Percentiles rank a stretch among this genome's conserved stretches.
These are phyloP conservation scores for Scolecobasidium constrictum DNA, from an alignment of 2,329 filamentous ascomycete genomes.

Conservation along the genomic window DNA sequence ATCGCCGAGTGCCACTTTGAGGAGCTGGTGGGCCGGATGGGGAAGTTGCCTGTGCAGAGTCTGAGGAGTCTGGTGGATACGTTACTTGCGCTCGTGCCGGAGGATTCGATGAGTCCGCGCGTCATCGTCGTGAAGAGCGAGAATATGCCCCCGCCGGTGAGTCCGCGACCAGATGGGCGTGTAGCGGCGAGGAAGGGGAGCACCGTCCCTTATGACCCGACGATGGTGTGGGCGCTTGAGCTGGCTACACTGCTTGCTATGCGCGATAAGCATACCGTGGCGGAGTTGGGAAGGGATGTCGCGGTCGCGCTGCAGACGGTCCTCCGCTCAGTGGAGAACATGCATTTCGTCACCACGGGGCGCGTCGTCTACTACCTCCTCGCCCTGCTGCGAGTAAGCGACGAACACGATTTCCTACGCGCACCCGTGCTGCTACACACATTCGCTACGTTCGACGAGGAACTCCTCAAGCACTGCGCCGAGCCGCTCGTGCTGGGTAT, in stretches of 20 bases:
- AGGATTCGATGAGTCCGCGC: slow-evolving; percentile 65
- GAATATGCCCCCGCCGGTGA: slow-evolving; percentile 51
- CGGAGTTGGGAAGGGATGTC: slow-evolving; percentile 64
- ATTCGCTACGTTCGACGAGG: slow-evolving; percentile 76
- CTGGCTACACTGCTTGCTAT: slow-evolving; percentile 74
- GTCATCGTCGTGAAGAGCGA: slow-evolving; percentile 91
- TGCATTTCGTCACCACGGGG: slow-evolving; percentile 76
- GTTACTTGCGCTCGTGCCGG: slow-evolving; percentile 74
- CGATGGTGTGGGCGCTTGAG: slow-evolving; percentile 82
- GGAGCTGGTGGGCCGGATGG: slow-evolving; percentile 73
- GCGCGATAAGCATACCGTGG: slow-evolving; percentile 61
- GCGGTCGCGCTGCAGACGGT: slow-evolving; percentile 71
- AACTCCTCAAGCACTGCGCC: slow-evolving; percentile 65
- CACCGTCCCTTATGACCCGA: slow-evolving; percentile 64
- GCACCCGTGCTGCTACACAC: slow-evolving; percentile 85
- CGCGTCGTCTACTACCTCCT: slow-evolving; percentile 81
- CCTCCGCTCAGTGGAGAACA: slow-evolving; percentile 64
- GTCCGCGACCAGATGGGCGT: slow-evolving; percentile 47
- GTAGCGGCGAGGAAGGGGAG: slow-evolving; percentile 13
- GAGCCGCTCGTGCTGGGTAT: slow-evolving; percentile 69
- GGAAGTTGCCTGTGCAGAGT: slow-evolving; percentile 49
- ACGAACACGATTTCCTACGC: slow-evolving; percentile 86
- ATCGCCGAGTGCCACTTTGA: slow-evolving; percentile 81
- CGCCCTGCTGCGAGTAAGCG: slow-evolving; percentile 69
- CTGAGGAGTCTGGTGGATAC: slow-evolving; percentile 57